Conservation (phyloP, 176 grass and related monocot genomes). For the Carex littledalei region DNA sequence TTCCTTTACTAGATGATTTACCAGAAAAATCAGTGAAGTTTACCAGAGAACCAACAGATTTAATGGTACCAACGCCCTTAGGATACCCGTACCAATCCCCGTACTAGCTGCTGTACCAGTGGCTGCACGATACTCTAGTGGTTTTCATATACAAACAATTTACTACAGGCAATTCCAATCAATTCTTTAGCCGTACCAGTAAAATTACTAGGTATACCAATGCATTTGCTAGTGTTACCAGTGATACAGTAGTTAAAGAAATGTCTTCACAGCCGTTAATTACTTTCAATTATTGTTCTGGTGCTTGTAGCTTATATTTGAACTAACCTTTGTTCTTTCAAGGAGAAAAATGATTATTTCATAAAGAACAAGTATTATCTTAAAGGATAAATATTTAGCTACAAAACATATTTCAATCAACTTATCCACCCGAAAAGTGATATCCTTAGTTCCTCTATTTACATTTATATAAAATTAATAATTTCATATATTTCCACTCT, state of each 20-base stretch:
- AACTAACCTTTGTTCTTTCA: not conserved
- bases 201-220: not conserved
- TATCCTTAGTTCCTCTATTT: not conserved
- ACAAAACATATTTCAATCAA: not conserved
- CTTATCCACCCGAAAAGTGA: not conserved
- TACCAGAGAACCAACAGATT: too few relatives aligned
- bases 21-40: not conserved
- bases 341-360: not conserved
- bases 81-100: too few relatives aligned
- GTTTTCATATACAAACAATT: not conserved
- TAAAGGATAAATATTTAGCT: not conserved
- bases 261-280: not conserved
- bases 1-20: not conserved
- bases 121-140: not conserved
- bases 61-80: too few relatives aligned
- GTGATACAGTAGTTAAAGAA: not conserved
- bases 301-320: not conserved
- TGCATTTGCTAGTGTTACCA: not conserved
- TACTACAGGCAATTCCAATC: not conserved
- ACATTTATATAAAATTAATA: not conserved
- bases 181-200: not conserved
- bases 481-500: not conserved
- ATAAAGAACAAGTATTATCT: not conserved
- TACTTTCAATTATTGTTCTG: not conserved
- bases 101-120: not conserved